A percentile compares a stretch with the other conserved stretches of the same genome.
phyloP scores from a whole-genome alignment of 2,329 filamentous ascomycete genomes.

The Ophiostoma piceae region DNA sequence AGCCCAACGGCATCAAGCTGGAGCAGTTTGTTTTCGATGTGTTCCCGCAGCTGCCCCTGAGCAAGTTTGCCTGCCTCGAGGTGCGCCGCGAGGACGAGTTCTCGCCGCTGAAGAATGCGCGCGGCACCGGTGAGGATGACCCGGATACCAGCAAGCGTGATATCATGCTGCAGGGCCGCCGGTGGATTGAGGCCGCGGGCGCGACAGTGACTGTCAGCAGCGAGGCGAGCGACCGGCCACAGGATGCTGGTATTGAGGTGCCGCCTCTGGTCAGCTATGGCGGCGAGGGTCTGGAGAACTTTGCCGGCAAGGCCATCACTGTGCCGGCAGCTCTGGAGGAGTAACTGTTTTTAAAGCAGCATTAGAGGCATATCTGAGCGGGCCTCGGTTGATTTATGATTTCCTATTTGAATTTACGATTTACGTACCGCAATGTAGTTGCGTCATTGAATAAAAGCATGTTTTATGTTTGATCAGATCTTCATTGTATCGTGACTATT shows the following conservation, averaged over 20 bases:
- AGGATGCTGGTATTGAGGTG: slow-evolving; percentile 74
- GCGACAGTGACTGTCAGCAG: slow-evolving; percentile 54
- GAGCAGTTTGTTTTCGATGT: slow-evolving; percentile 99
- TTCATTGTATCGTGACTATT: not conserved
- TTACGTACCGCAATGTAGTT: not conserved
- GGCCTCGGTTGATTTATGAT: not conserved
- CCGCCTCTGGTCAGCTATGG: slow-evolving; percentile 89
- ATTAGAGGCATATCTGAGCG: not conserved
- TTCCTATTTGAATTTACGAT: not conserved
- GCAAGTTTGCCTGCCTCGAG: slow-evolving; percentile 92
- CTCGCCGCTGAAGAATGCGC: slow-evolving; percentile 88
- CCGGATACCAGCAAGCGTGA: slow-evolving; percentile 87
- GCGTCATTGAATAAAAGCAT: not conserved
- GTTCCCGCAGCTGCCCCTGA: slow-evolving; percentile 79
- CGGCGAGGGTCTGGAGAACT: slow-evolving; percentile 57
- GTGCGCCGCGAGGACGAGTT: slow-evolving; percentile 97
- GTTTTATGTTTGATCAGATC: not conserved
- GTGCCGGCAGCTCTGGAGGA: slow-evolving; percentile 40
- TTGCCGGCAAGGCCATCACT: slow-evolving; percentile 43
- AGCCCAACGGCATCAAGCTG: slow-evolving; percentile 96
- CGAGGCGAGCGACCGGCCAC: slow-evolving; percentile 35
- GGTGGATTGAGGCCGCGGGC: slow-evolving; percentile 77
- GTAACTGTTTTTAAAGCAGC: not conserved
- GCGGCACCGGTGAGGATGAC: slow-evolving; percentile 83
- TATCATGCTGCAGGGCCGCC: slow-evolving; percentile 82